Conservation (phyloP, 1,284 basidiomycete genomes). For the Trametes sp. region DNA sequence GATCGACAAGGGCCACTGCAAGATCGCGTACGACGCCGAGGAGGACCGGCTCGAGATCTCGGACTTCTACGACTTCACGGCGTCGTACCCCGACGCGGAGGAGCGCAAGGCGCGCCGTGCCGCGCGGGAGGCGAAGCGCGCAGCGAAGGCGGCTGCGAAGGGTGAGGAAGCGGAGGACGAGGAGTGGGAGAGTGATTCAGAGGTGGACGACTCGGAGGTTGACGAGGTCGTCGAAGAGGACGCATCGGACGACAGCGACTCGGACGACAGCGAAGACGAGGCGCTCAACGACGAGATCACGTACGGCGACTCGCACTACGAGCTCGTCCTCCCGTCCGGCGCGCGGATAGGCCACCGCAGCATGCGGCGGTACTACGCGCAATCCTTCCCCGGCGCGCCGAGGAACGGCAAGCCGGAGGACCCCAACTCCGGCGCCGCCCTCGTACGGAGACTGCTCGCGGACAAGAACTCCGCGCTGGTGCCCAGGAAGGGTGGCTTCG, state of each 20-base stretch:
- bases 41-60: constrained; percentile 87
- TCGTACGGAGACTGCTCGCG: constrained; percentile 76
- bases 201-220: constrained; percentile 53
- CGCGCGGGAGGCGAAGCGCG: constrained; percentile 37
- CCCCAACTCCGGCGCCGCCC: constrained; percentile 73
- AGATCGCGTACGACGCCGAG: constrained; percentile 89
- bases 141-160: constrained; percentile 41
- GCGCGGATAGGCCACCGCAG: constrained; percentile 91
- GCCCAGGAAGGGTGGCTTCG: constrained; percentile 85
- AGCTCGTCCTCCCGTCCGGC: constrained; percentile 96
- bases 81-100: constrained; percentile 75
- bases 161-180: constrained; percentile 52
- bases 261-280: constrained; percentile 47
- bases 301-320: constrained; percentile 81
- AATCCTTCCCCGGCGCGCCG: constrained; percentile 65
- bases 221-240: constrained; percentile 62
- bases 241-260: constrained; percentile 44
- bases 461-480: constrained; percentile 87
- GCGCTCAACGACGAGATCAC: constrained; percentile 63
- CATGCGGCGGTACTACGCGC: constrained; percentile 88
- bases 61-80: constrained; percentile 93
- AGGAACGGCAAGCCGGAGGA: constrained; percentile 56
- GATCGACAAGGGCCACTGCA: constrained; percentile 95
- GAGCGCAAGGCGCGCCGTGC: constrained; percentile 44
- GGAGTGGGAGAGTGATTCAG: constrained; percentile 68